These are phyloP conservation scores for Plasmodium relictum DNA, from an alignment of 169 alveolate genomes.

Conservation along the genomic window DNA sequence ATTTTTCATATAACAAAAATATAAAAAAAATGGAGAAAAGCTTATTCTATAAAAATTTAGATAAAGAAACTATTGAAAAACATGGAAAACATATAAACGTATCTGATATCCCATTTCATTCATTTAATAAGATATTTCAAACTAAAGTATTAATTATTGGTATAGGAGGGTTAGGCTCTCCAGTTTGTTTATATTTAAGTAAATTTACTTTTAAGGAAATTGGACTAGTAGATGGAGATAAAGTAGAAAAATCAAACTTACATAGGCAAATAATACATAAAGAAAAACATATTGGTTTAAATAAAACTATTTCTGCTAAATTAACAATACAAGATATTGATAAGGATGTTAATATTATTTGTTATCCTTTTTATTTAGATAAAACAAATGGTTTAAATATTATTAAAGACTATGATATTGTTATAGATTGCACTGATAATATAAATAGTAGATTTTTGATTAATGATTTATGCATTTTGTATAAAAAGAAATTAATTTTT, in stretches of 20 bases:
- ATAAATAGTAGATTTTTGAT: slow-evolving; percentile 83
- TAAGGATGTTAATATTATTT: slow-evolving; percentile 63
- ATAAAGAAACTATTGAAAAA: slow-evolving; percentile 45
- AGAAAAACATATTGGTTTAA: slow-evolving; percentile 83
- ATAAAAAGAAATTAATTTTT: slow-evolving; percentile 80
- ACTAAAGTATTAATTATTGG: slow-evolving; percentile 96
- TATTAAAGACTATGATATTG: slow-evolving; percentile 80
- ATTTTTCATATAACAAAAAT: slow-evolving; percentile 2
- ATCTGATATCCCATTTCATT: slow-evolving; percentile 34
- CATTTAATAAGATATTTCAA: slow-evolving; percentile 66
- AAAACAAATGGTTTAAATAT: slow-evolving; percentile 80
- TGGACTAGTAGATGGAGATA: slow-evolving; percentile 91
- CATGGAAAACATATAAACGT: slow-evolving; percentile 50
- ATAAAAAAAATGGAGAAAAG: slow-evolving; percentile 11
- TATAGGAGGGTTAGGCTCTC: slow-evolving; percentile 99
- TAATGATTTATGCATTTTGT: slow-evolving; percentile 83
- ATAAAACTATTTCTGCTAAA: slow-evolving; percentile 87
- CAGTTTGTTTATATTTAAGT: slow-evolving; percentile 94
- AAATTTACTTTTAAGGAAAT: slow-evolving; percentile 94
- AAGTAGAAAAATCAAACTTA: slow-evolving; percentile 86
- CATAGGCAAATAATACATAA: slow-evolving; percentile 90
- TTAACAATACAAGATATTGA: slow-evolving; percentile 78
- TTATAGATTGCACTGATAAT: slow-evolving; percentile 85
- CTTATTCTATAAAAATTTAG: slow-evolving; percentile 50
- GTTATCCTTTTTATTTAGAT: slow-evolving; percentile 80